Evolutionary conservation across 2,329 filamentous ascomycete species (phyloP).

Genomic region (Hypoxylon sp.): DNA sequence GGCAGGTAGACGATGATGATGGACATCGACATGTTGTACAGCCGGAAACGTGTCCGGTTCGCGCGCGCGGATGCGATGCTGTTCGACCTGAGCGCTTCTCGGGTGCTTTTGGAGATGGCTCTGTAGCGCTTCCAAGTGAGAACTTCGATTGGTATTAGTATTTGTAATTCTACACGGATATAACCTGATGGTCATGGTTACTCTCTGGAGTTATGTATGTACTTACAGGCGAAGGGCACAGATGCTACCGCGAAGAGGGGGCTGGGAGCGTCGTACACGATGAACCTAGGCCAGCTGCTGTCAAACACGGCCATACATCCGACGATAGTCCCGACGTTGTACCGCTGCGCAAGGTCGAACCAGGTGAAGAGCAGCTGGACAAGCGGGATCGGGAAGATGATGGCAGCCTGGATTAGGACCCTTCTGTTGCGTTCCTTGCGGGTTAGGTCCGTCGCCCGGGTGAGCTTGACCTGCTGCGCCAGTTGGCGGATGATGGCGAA

Average conservation of each 20-base stretch:
- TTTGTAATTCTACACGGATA: constrained; percentile 2
- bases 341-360: constrained; percentile 64
- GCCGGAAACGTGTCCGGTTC: constrained; percentile 64
- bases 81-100: constrained; percentile 59
- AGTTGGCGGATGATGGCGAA: constrained; percentile 70
- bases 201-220: not conserved
- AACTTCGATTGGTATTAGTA: constrained; percentile 42
- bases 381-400: constrained; percentile 69
- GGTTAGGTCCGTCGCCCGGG: constrained; percentile 59
- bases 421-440: constrained; percentile 60
- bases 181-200: not conserved
- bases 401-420: constrained; percentile 63
- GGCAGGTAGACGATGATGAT: constrained; percentile 68
- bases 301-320: constrained; percentile 65
- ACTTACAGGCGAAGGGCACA: constrained; percentile 65
- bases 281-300: constrained; percentile 63
- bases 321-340: constrained; percentile 63
- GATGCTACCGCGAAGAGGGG: constrained; percentile 62
- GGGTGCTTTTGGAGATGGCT: constrained; percentile 60
- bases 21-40: constrained; percentile 69
- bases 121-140: constrained; percentile 65
- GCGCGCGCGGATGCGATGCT: constrained; percentile 60
- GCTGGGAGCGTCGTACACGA: constrained; percentile 65
- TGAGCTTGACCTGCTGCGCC: constrained; percentile 64
- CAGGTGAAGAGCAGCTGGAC: constrained; percentile 65